Conservation (phyloP, 192 early-diverging fungal species). For the Rhizophagus prolifer region DNA sequence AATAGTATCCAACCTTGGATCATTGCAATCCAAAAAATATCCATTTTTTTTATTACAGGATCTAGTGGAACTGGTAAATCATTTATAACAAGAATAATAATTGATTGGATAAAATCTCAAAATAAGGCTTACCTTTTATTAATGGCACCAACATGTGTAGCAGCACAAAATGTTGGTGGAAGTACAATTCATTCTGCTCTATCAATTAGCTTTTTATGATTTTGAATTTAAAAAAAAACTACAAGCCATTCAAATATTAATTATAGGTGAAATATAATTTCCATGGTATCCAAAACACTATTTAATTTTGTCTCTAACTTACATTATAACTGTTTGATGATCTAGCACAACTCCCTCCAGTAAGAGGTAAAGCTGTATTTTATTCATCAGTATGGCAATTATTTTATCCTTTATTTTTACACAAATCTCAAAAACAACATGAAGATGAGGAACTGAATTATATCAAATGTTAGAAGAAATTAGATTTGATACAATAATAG, state of each 20-base stretch:
- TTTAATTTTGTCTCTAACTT: neutral
- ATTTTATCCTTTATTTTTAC: conserved; percentile 6
- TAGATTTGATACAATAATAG: too few species aligned
- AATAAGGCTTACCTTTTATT: too few species aligned
- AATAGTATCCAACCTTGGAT: neutral
- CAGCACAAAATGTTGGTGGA: too few species aligned
- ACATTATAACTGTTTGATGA: neutral
- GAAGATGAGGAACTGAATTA: neutral
- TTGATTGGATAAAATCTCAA: too few species aligned
- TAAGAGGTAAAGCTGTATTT: neutral
- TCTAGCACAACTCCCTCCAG: neutral
- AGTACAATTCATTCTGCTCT: too few species aligned
- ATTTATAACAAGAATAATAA: neutral
- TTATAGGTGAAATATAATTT: conserved; percentile 1
- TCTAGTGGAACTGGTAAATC: neutral
- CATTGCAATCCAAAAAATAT: neutral
- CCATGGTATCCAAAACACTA: neutral
- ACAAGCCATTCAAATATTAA: neutral
- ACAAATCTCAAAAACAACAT: neutral
- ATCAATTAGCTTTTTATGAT: neutral
- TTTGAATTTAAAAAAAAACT: neutral
- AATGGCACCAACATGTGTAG: too few species aligned
- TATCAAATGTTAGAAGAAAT: too few species aligned
- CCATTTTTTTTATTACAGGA: neutral
- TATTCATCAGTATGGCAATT: conserved; percentile 1